A percentile compares a stretch with the other conserved stretches of the same genome.
phyloP scores from a whole-genome alignment of 2,329 filamentous ascomycete species.

The Coniochaeta pulveracea region DNA sequence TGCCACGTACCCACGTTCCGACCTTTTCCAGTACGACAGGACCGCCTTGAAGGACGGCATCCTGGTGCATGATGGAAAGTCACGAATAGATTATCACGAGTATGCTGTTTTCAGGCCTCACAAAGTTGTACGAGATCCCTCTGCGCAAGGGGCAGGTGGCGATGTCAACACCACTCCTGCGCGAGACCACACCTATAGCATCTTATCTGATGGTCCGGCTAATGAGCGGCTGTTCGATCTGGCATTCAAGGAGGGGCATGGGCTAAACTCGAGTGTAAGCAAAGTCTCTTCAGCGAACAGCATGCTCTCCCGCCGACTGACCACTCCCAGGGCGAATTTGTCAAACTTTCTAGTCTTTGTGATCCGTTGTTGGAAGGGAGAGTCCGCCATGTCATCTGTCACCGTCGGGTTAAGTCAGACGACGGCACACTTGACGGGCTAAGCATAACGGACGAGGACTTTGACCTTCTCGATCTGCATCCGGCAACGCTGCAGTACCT shows the following conservation, averaged over 20 bases:
- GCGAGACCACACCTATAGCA: conserved; percentile 19
- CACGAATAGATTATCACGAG: conserved; percentile 25
- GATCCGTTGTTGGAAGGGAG: conserved; percentile 18
- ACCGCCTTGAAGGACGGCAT: conserved; percentile 19
- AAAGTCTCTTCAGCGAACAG: not conserved
- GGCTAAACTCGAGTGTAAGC: conserved; percentile 16
- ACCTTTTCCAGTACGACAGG: conserved; percentile 26
- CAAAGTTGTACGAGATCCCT: conserved; percentile 9
- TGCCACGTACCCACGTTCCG: conserved; percentile 14
- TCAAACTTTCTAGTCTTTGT: not conserved
- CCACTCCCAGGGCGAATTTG: conserved; percentile 8
- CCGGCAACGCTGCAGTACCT: conserved; percentile 27
- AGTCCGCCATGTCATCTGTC: conserved; percentile 25
- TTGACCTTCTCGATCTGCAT: conserved; percentile 23
- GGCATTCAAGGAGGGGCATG: conserved; percentile 19
- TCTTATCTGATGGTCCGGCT: conserved; percentile 19
- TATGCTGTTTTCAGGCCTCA: conserved; percentile 22
- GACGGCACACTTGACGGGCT: conserved; percentile 22
- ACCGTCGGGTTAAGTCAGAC: conserved; percentile 19
- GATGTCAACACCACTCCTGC: conserved; percentile 8
- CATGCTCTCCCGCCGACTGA: conserved; percentile 3
- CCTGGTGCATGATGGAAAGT: conserved; percentile 19
- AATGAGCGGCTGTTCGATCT: conserved; percentile 20
- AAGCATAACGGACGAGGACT: conserved; percentile 22
- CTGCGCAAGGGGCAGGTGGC: conserved; percentile 5